Evolutionary conservation across 1,139 yeast genomes (phyloP), one percentile per base, ranked within the genome.

Genomic region (Yamadazyma taylorii): DNA sequence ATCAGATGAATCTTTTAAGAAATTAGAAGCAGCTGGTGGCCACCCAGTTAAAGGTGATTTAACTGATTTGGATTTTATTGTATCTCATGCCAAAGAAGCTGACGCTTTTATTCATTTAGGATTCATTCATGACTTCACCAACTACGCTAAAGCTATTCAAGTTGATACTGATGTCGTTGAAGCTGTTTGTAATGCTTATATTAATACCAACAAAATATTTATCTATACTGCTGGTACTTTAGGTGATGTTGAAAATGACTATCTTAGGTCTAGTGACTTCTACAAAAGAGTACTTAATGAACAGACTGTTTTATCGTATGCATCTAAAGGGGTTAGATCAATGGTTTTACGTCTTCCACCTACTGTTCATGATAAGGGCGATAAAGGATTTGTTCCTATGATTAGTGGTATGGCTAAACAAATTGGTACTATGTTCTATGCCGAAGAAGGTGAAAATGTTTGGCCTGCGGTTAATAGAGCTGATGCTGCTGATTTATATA

Each of bases 31-130:
- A 4, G 6, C 27, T 10, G 61, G 61, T 43, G 51, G 46, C 15
- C 35, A 46, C 22, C 38, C 45, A 7, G 34, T 61, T 11, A 34
- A 36, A 9, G 70, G 70, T 8, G 46, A 39, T 9, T 38, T 65
- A 3, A 37, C 35, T 10, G 57, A 55, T 28, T 26, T 50, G 2
- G 63, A 62, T 3, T 21, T 47, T 2, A 45, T 66, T 10, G 45
- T 37, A 15, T 41, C 51, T 33, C 58, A 46, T 11, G 60, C 64
- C 11, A 32, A 39, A 6, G 47, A 49, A 25, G 33, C 56, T n/a
- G 69, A 64, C 38, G 71, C 57, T 11, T 55, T 55, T 3, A 31
- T 64, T 13, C 70, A 66, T 38, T 40, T 61, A 26, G 73, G 58
- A 1, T 63, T 54, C 42, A 43, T 47, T 16, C 63, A 56, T 40